These are phyloP conservation scores for Exophiala xenobiotica DNA, from an alignment of 2,329 filamentous ascomycete genomes.

Conservation along the genomic window DNA sequence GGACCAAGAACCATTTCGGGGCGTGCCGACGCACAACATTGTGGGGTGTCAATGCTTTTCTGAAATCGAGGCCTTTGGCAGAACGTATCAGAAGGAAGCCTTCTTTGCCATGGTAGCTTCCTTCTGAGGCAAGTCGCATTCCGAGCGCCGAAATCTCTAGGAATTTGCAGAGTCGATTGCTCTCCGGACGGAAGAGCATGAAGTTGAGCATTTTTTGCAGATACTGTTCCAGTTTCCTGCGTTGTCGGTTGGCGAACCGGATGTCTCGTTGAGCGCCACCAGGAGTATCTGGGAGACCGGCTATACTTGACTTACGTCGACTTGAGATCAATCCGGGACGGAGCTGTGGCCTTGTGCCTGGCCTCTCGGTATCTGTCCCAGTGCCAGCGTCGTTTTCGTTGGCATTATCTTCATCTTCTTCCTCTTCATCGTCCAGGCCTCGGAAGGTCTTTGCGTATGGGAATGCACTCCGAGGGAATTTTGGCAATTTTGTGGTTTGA, in stretches of 20 bases:
- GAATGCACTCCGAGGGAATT: slow-evolving; percentile 84
- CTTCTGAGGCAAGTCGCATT: slow-evolving; percentile 88
- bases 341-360: slow-evolving; percentile 51
- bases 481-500: slow-evolving; percentile 77
- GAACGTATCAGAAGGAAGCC: slow-evolving; percentile 91
- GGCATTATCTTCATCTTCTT: slow-evolving; percentile 43
- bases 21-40: slow-evolving; percentile 68
- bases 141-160: slow-evolving; percentile 91
- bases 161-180: slow-evolving; percentile 93
- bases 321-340: slow-evolving; percentile 57
- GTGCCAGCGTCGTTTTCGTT: slow-evolving; percentile 60
- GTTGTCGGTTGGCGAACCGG: slow-evolving; percentile 45
- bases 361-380: slow-evolving; percentile 66
- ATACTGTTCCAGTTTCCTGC: slow-evolving; percentile 83
- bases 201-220: slow-evolving; percentile 91
- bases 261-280: slow-evolving; percentile 43
- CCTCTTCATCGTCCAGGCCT: slow-evolving; percentile 68
- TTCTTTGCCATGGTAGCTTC: slow-evolving; percentile 96
- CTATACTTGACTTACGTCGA: slow-evolving; percentile 59
- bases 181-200: slow-evolving; percentile 94
- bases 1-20: slow-evolving; percentile 96
- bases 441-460: slow-evolving; percentile 82
- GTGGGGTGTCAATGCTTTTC: slow-evolving; percentile 73
- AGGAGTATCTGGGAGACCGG: slow-evolving; percentile 39
- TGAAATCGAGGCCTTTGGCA: slow-evolving; percentile 82